Evolutionary conservation across 768 basidiomycete genomes (phyloP).

Genomic region (Boletus rufocinnamomeus): DNA sequence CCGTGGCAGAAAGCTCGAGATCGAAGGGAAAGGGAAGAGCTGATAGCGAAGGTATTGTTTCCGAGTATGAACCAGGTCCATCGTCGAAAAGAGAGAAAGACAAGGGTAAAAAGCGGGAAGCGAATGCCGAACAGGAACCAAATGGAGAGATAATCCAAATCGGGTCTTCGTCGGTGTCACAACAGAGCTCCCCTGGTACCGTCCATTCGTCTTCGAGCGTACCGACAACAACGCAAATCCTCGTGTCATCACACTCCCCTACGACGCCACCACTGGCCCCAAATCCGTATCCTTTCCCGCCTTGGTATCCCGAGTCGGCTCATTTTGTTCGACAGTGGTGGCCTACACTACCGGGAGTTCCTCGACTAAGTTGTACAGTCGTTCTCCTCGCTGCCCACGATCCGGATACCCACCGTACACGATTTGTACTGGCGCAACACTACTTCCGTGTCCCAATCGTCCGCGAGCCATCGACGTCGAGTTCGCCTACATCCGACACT

Average conservation of each 20-base stretch:
- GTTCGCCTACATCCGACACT: background rate
- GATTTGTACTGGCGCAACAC: conserved; percentile 71
- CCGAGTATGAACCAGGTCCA: conserved; percentile 11
- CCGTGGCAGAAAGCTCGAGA: conserved; percentile 18
- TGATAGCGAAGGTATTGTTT: conserved; percentile 15
- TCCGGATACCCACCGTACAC: conserved; percentile 55
- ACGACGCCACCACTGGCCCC: conserved; percentile 25
- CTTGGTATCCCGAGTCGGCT: conserved; percentile 72
- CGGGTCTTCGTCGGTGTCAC: conserved; percentile 12
- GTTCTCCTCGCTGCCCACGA: conserved; percentile 67
- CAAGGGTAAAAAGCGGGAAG: conserved; percentile 29
- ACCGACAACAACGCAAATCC: conserved; percentile 2
- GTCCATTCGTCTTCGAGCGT: conserved; percentile 10
- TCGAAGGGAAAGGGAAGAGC: conserved; percentile 32
- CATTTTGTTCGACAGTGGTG: conserved; percentile 84
- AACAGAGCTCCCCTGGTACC: conserved; percentile 10
- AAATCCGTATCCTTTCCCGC: conserved; percentile 67
- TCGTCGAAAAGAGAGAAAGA: conserved; percentile 13
- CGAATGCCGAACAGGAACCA: conserved; percentile 12
- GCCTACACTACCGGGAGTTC: conserved; percentile 65
- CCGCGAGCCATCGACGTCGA: conserved; percentile 18
- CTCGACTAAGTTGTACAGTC: conserved; percentile 70
- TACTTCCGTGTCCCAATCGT: conserved; percentile 72
- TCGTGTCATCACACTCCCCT: background rate
- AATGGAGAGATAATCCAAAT: conserved; percentile 11